These are phyloP conservation scores for Monilinia laxa DNA, from an alignment of 2,329 filamentous ascomycete species.

Conservation along the genomic window DNA sequence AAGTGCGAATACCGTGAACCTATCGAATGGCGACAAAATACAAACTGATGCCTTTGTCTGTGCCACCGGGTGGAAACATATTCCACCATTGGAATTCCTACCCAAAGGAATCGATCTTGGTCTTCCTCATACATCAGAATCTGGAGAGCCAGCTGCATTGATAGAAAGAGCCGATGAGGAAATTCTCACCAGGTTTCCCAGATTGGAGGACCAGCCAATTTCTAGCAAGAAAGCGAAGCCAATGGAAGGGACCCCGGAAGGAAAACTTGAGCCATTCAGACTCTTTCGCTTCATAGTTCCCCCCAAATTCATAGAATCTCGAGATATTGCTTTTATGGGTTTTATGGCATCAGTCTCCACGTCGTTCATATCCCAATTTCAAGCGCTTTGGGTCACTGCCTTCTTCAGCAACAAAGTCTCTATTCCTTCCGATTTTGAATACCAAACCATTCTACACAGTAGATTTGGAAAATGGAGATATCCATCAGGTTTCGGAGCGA, in stretches of 20 bases:
- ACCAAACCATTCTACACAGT: conserved; percentile 61
- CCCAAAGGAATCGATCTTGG: conserved; percentile 51
- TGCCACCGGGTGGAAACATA: conserved; percentile 59
- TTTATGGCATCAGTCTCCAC: conserved; percentile 47
- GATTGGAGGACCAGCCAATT: conserved; percentile 52
- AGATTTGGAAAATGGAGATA: conserved; percentile 71
- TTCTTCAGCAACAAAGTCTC: conserved; percentile 57
- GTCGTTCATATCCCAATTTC: conserved; percentile 46
- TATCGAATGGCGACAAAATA: conserved; percentile 51
- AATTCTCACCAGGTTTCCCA: conserved; percentile 54
- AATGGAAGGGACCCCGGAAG: conserved; percentile 37
- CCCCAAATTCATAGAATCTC: conserved; percentile 43
- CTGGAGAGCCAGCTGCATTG: conserved; percentile 38
- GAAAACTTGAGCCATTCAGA: conserved; percentile 40
- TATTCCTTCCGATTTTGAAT: conserved; percentile 43
- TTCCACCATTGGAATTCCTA: conserved; percentile 53
- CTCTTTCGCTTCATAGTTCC: conserved; percentile 52
- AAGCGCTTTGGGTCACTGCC: conserved; percentile 63
- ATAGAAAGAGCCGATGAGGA: conserved; percentile 50
- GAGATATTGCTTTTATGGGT: conserved; percentile 50
- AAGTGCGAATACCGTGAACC: conserved; percentile 48
- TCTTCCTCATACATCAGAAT: conserved; percentile 47
- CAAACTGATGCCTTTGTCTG: conserved; percentile 54
- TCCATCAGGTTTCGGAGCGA: conserved; percentile 61
- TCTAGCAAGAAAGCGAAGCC: conserved; percentile 49